These are phyloP conservation scores for Olyra latifolia DNA, from an alignment of 176 grass and related monocot species.

Conservation along the genomic window DNA sequence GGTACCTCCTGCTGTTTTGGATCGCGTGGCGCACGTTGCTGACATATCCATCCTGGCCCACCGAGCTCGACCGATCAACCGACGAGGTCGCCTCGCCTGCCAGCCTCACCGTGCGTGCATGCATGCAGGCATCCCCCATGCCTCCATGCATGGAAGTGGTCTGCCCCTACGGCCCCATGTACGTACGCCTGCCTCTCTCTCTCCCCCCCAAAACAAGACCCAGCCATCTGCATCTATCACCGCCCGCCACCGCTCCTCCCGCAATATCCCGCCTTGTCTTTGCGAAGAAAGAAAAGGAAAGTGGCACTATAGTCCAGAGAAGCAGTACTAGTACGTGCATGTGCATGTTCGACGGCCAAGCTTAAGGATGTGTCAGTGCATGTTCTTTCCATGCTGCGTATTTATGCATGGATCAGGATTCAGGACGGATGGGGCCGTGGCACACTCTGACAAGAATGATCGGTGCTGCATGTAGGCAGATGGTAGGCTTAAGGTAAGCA, in stretches of 20 bases:
- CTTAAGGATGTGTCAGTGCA: not conserved
- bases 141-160: not conserved
- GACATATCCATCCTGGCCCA: constrained; percentile 27
- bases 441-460: not conserved
- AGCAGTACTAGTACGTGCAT: not conserved
- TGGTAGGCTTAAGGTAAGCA: not conserved
- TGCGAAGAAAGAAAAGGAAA: not conserved
- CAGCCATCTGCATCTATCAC: not conserved
- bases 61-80: not conserved
- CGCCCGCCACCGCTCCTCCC: not conserved
- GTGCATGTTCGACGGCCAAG: not conserved
- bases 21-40: constrained; percentile 45
- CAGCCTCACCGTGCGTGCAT: not conserved
- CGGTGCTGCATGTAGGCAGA: not conserved
- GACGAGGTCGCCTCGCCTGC: not conserved
- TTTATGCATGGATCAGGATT: not conserved
- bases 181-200: not conserved
- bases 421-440: not conserved
- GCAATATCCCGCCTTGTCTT: not conserved
- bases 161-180: constrained; percentile 29
- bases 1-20: not conserved
- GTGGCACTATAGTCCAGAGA: not conserved
- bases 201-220: not conserved
- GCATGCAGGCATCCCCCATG: not conserved
- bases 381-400: not conserved